A percentile compares a stretch with the other conserved stretches of the same genome.
Conservation (phyloP, 2,329 filamentous ascomycete genomes). For the Botrytis cinerea region DNA sequence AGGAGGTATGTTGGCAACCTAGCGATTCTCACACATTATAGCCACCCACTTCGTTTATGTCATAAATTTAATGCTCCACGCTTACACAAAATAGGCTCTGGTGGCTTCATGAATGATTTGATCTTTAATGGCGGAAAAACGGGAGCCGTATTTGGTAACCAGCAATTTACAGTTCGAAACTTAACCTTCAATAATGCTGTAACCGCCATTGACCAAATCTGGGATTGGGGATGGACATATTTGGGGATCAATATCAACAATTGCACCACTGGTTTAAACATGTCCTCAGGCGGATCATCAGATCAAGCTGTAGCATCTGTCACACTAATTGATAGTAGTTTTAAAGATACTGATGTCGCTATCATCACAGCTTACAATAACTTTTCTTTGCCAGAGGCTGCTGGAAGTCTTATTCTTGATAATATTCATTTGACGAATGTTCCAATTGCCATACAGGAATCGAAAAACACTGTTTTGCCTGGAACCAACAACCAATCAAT, state of each 20-base stretch:
- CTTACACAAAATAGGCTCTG: slow-evolving; percentile 48
- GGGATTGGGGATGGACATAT: slow-evolving; percentile 62
- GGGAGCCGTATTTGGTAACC: slow-evolving; percentile 62
- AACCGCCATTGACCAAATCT: slow-evolving; percentile 58
- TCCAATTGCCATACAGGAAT: slow-evolving; percentile 40
- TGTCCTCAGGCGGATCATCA: slow-evolving; percentile 46
- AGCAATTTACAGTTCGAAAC: slow-evolving; percentile 64
- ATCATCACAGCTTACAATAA: slow-evolving; percentile 54
- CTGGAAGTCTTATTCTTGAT: slow-evolving; percentile 24
- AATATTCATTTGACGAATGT: slow-evolving; percentile 22
- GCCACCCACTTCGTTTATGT: neutral
- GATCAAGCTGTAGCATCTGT: slow-evolving; percentile 55
- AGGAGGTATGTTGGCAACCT: slow-evolving; percentile 42
- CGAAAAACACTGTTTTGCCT: slow-evolving; percentile 33
- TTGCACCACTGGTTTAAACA: slow-evolving; percentile 54
- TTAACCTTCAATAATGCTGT: slow-evolving; percentile 49
- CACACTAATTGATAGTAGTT: slow-evolving; percentile 57
- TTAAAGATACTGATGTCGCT: slow-evolving; percentile 52
- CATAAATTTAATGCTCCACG: neutral
- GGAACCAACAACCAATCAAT: slow-evolving; percentile 40
- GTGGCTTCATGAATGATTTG: slow-evolving; percentile 61
- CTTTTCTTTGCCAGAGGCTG: slow-evolving; percentile 47
- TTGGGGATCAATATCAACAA: slow-evolving; percentile 53
- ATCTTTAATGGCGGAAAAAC: slow-evolving; percentile 61
- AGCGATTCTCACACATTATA: neutral